phyloP scores from a whole-genome alignment of 2,329 filamentous ascomycete species.

The Colletotrichum limetticola region DNA sequence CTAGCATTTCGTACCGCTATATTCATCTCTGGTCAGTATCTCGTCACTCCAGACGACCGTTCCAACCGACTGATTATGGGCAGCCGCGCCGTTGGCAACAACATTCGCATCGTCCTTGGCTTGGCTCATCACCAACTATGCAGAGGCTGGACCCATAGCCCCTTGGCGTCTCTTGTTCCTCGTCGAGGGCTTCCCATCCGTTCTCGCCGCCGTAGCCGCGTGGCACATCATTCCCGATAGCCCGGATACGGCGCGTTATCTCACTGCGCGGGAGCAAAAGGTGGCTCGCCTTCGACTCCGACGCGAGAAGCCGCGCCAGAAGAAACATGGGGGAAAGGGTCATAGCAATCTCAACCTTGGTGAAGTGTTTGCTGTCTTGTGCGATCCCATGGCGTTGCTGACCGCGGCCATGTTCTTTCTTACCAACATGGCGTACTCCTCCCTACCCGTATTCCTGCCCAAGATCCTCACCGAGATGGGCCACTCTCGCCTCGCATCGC shows the following conservation, averaged over 20 bases:
- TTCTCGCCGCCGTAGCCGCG: slow-evolving; percentile 78
- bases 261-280: slow-evolving; percentile 71
- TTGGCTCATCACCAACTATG: slow-evolving; percentile 79
- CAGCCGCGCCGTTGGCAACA: slow-evolving; percentile 82
- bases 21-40: slow-evolving; percentile 76
- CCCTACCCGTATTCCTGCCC: slow-evolving; percentile 87
- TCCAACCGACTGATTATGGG: slow-evolving; percentile 57
- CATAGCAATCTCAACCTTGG: slow-evolving; percentile 58
- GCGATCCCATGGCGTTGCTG: slow-evolving; percentile 77
- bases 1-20: slow-evolving; percentile 86
- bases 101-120: slow-evolving; percentile 84
- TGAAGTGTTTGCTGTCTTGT: slow-evolving; percentile 68
- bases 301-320: slow-evolving; percentile 51
- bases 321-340: slow-evolving; percentile 35
- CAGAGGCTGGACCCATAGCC: slow-evolving; percentile 73
- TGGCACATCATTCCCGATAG: slow-evolving; percentile 83
- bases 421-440: slow-evolving; percentile 88
- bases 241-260: slow-evolving; percentile 72
- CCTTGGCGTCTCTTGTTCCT: slow-evolving; percentile 90
- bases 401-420: slow-evolving; percentile 87
- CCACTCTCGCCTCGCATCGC: slow-evolving; percentile 72
- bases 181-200: slow-evolving; percentile 85
- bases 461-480: slow-evolving; percentile 84
- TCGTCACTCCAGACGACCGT: neutral
- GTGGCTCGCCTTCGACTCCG: slow-evolving; percentile 77